Evolutionary conservation across 2,329 filamentous ascomycete species (phyloP), one percentile per base, ranked within the genome.

Genomic region (Ophiostoma perfectum): DNA sequence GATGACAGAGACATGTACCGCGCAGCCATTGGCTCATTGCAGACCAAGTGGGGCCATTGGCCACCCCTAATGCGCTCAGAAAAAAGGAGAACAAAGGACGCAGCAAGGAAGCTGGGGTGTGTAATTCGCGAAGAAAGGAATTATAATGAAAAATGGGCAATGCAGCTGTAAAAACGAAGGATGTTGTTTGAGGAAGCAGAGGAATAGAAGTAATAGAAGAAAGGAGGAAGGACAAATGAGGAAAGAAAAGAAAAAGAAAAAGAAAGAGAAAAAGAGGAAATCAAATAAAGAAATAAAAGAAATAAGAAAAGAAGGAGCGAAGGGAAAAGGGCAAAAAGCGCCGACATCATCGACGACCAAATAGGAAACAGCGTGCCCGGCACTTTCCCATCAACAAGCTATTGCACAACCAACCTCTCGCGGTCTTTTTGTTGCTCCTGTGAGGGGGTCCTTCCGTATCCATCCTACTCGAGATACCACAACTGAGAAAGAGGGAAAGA

Each of bases 331-430:
- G 39, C 38, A 42, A 63, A 42, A 63, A 14, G 6, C 16, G 12
- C 39, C 16, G 39, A 42, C 60, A 18, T 18, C 60, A 63, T 18
- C 55, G 27, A 14, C 55, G 55, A 60, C 55, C 55, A 14, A 63
- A 42, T 18, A 42, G 41, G 66, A 39, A 67, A 41, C 18, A 58
- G 45, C 66, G 36, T 64, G 36, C 63, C 36, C 41, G 42, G 63
- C 42, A 47, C 63, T 47, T 65, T 38, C 63, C 42, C 42, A 18
- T 65, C 27, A 9, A 27, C 49, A 55, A 12, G 18, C 27, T 27
- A 27, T 27, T 27, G 2, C 27, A 27, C n/a, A 55, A 14, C 49
- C 8, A 55, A 18, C 14, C n/a, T 16, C n/a, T 18, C 47, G 47
- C 14, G 47, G 47, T 45, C 45, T 38, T 44, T 27, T 60, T 49